Conservation (phyloP, 1,139 yeast genomes). For the Pichiaceae sp. region DNA sequence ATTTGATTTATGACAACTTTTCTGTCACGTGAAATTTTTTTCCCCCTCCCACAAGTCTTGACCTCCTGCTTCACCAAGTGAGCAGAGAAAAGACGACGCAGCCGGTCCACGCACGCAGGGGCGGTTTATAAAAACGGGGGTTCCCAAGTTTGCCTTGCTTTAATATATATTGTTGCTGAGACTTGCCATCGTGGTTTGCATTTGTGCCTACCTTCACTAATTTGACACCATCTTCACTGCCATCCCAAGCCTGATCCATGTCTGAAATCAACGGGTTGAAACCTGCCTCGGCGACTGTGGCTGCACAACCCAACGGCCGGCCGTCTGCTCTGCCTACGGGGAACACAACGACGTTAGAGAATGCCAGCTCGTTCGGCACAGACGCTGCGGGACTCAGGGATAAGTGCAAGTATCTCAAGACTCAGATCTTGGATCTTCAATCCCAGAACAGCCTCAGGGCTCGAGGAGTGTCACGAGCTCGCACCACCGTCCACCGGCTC, state of each 20-base stretch:
- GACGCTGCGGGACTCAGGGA: no score
- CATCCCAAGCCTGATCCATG: no score
- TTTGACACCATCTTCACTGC: no score
- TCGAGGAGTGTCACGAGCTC: conserved; percentile 71
- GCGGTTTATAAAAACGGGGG: background rate
- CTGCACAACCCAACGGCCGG: no score
- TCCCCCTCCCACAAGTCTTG: background rate
- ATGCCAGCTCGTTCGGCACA: no score
- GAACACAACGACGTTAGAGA: no score
- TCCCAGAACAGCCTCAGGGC: conserved; percentile 73
- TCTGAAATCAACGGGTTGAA: no score
- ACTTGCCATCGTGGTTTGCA: background rate
- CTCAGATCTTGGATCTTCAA: conserved; percentile 67
- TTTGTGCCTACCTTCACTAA: no score
- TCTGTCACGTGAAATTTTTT: background rate
- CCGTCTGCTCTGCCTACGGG: no score
- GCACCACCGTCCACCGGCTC: conserved; percentile 66
- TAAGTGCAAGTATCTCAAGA: conserved; percentile 65
- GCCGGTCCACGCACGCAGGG: background rate
- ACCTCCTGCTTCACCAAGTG: background rate
- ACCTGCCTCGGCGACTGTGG: no score
- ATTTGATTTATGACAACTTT: background rate
- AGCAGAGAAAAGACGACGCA: no score
- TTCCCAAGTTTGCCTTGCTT: background rate
- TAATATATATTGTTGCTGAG: background rate